Evolutionary conservation across 2,329 filamentous ascomycete species (phyloP).

Genomic region (Davidsoniella virescens): DNA sequence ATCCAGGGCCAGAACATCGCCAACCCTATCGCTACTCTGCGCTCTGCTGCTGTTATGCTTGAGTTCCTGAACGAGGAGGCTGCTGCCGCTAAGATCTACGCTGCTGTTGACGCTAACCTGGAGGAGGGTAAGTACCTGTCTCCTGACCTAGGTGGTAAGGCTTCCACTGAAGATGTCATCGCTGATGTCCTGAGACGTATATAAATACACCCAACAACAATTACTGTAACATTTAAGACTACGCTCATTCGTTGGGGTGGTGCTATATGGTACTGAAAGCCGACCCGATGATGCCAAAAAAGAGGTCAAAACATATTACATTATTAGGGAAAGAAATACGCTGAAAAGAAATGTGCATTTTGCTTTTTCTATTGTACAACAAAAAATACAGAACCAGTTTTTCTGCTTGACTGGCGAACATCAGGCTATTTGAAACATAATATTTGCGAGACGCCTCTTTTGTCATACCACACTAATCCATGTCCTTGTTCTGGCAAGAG

Average conservation of each 20-base stretch:
- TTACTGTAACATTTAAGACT: conserved; percentile 5
- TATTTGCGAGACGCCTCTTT: too few species aligned
- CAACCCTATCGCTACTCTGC: conserved; percentile 88
- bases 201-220: conserved; percentile 28
- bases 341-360: not conserved
- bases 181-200: conserved; percentile 72
- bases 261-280: too few species aligned
- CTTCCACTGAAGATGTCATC: conserved; percentile 72
- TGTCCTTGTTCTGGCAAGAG: too few species aligned
- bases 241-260: not conserved
- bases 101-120: conserved; percentile 79
- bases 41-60: conserved; percentile 85
- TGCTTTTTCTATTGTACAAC: not conserved
- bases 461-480: too few species aligned
- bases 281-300: too few species aligned
- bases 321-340: too few species aligned
- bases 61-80: conserved; percentile 82
- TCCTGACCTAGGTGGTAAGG: conserved; percentile 79
- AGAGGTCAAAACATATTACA: too few species aligned
- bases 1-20: conserved; percentile 87
- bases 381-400: not conserved
- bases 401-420: not conserved
- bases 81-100: conserved; percentile 79
- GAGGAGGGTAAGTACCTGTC: conserved; percentile 68
- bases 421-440: too few species aligned